Percentiles rank a stretch among this genome's conserved stretches.
Conservation (phyloP, 805 yeast species). For the Schizosaccharomyces osmophilus region DNA sequence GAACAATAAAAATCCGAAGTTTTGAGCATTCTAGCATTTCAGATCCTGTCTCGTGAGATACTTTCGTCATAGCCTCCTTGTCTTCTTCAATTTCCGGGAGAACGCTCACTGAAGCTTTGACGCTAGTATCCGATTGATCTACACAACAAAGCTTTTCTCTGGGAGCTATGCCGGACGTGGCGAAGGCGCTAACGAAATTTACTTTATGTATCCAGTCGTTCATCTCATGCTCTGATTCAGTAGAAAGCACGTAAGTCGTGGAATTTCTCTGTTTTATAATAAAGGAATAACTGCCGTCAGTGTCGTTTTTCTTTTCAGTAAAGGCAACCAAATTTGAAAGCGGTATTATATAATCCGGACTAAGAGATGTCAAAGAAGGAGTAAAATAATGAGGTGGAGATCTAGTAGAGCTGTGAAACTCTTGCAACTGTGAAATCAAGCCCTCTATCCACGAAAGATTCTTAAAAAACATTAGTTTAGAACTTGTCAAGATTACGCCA, state of each 20-base stretch:
- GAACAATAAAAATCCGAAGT: slow-evolving; percentile 14
- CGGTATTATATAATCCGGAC: slow-evolving; percentile 15
- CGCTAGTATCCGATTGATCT: background rate
- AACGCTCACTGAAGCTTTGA: background rate
- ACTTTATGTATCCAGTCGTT: slow-evolving; percentile 35
- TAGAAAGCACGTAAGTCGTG: slow-evolving; percentile 18
- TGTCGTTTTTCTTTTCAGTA: slow-evolving; percentile 6
- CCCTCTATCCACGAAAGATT: slow-evolving; percentile 16
- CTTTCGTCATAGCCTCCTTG: background rate
- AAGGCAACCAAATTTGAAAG: slow-evolving; percentile 22
- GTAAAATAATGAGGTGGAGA: slow-evolving; percentile 7
- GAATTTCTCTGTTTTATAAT: slow-evolving; percentile 13
- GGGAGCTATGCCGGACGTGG: slow-evolving; percentile 14
- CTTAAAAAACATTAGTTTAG: slow-evolving; percentile 19
- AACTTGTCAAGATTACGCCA: slow-evolving; percentile 20
- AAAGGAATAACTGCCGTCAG: slow-evolving; percentile 10
- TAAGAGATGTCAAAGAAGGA: slow-evolving; percentile 17
- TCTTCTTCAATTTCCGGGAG: background rate
- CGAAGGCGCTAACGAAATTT: slow-evolving; percentile 27
- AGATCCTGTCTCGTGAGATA: background rate
- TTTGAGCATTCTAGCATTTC: slow-evolving; percentile 13
- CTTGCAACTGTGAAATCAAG: slow-evolving; percentile 8
- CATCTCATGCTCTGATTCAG: slow-evolving; percentile 22
- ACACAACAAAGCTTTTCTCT: slow-evolving; percentile 3
- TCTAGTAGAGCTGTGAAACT: background rate